Base-by-base conservation (phyloP, 495 filamentous ascomycete species). In the Penicillium pulvis region DNA sequence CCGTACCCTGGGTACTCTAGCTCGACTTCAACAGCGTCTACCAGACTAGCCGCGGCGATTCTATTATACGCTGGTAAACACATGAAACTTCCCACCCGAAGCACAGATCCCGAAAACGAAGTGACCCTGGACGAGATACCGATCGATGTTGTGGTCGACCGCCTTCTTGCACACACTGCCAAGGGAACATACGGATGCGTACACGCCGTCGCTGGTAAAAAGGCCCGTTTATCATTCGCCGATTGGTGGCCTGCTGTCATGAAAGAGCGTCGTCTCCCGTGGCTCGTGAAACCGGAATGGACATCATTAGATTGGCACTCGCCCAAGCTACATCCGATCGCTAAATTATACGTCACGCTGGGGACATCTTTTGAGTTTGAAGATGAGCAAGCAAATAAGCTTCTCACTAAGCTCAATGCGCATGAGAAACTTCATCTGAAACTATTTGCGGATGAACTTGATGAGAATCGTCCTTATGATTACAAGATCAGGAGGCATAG, bases 81-180 rank as follows among this genome's bases (percentile, higher is more conserved):
- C 12, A 19, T 57, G 1, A 28, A n/a, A 28, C 5, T 61, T 5
- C n/a, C 46, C 0, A 58, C 56, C 1, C 39, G 47, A 41, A 26
- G 17, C 12, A 3, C n/a, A 6, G 7, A 56, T 12, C 64, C 60
- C 5, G 50, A 56, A 5, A 43, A 1, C 0, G 44, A 61, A 3
- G 33, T 55, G 0, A 64, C 41, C 0, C 26, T 53, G 1, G 64
- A 67, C 28, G 64, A 63, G 30, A 59, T 67, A 0, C 61, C 64
- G 0, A 55, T 67, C 1, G 67, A 70, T 48, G 55, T 70, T 3
- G 64, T 67, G 1, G 63, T 65, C 4, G 60, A 67, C 41, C 48
- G 64, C 1, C 35, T 69, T 1, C 48, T 70, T 7, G 49, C 39
- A 6, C 66, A 69, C 50, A 19, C 61, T 5, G 60, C 60, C 11